These are phyloP conservation scores for Pichia eremophila DNA, from an alignment of 805 yeast species.

Conservation along the genomic window DNA sequence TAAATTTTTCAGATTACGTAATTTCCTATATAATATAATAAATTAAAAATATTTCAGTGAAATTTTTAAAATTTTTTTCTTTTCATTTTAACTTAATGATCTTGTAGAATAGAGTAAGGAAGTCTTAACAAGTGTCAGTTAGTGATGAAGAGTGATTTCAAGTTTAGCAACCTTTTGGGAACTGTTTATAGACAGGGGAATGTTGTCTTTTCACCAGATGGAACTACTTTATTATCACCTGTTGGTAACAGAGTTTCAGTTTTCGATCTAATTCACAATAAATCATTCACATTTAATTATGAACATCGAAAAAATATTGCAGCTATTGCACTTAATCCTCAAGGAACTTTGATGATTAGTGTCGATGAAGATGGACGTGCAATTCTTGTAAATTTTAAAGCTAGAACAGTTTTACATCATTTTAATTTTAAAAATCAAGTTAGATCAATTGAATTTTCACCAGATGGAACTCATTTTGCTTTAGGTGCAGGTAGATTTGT, in stretches of 20 bases:
- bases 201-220: slow-evolving; percentile 76
- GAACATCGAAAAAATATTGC: slow-evolving; percentile 84
- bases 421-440: slow-evolving; percentile 85
- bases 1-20: too few species aligned
- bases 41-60: too few species aligned
- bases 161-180: slow-evolving; percentile 83
- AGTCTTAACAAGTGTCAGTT: neutral
- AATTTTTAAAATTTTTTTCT: too few species aligned
- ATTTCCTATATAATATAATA: too few species aligned
- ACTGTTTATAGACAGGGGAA: slow-evolving; percentile 95
- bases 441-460: slow-evolving; percentile 68
- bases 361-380: slow-evolving; percentile 93
- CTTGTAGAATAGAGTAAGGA: too few species aligned
- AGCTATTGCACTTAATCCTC: slow-evolving; percentile 73
- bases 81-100: too few species aligned
- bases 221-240: slow-evolving; percentile 74
- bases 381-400: slow-evolving; percentile 73
- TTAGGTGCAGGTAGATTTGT: slow-evolving; percentile 72
- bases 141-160: slow-evolving; percentile 76
- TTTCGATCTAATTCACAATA: slow-evolving; percentile 76
- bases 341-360: slow-evolving; percentile 68
- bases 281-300: slow-evolving; percentile 81
- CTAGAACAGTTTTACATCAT: slow-evolving; percentile 83
- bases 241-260: slow-evolving; percentile 90
- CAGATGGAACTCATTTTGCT: slow-evolving; percentile 83